Evolutionary conservation across 192 early-diverging fungal species (phyloP).

Genomic region (Backusella sp.): DNA sequence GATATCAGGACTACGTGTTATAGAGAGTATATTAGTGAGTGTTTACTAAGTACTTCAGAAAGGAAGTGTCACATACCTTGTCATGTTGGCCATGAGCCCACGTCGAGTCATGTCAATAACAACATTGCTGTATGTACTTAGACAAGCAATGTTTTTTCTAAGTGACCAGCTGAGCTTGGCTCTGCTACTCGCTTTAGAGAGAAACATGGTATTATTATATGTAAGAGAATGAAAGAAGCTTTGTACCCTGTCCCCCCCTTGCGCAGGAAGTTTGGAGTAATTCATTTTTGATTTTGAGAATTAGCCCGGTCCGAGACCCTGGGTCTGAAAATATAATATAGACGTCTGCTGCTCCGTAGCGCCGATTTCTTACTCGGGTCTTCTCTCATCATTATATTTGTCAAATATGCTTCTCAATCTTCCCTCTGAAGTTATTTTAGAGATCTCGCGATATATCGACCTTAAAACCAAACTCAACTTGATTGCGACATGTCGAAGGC

Average conservation of each 20-base stretch:
- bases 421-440: too few relatives aligned
- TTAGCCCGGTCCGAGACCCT: background rate
- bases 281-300: background rate
- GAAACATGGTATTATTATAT: background rate
- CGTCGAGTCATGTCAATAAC: conserved; percentile 21
- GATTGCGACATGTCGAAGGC: too few relatives aligned
- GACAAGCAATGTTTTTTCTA: background rate
- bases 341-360: too few relatives aligned
- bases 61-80: conserved; percentile 5
- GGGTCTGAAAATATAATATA: background rate
- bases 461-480: too few relatives aligned
- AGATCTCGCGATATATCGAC: too few relatives aligned
- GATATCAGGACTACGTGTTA: conserved; percentile 41
- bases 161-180: background rate
- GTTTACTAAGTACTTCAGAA: background rate
- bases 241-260: background rate
- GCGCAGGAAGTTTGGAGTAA: background rate
- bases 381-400: too few relatives aligned
- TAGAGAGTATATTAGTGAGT: background rate
- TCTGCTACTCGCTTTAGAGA: background rate
- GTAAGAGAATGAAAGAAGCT: too few relatives aligned
- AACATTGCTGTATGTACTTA: conserved; percentile 16
- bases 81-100: conserved; percentile 26
- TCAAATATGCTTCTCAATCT: too few relatives aligned
- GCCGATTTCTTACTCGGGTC: too few relatives aligned